phyloP scores from a whole-genome alignment of 257 asterid species.

The Solanum pennellii region DNA sequence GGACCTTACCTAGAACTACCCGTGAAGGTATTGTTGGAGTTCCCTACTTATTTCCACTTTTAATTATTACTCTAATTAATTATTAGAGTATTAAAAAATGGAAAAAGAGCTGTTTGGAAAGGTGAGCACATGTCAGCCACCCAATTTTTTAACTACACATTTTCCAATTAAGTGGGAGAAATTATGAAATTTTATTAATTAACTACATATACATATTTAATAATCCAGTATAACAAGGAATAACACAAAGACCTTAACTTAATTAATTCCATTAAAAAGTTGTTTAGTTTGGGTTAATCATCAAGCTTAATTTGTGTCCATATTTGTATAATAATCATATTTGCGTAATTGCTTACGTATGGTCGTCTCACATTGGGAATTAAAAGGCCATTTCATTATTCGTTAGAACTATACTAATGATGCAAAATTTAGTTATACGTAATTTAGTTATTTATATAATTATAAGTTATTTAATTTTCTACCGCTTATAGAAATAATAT shows the following conservation, averaged over 20 bases:
- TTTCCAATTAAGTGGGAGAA: constrained; percentile 1
- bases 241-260: neutral
- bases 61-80: neutral
- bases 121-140: neutral
- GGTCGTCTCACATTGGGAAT: neutral
- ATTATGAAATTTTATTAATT: neutral
- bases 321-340: neutral
- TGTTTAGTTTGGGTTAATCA: neutral
- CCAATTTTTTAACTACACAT: neutral
- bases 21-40: neutral
- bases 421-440: neutral
- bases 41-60: neutral
- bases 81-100: neutral
- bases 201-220: neutral
- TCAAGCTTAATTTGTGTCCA: neutral
- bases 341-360: constrained; percentile 39
- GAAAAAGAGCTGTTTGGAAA: neutral
- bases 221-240: neutral
- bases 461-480: neutral
- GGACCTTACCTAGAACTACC: neutral
- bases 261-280: neutral
- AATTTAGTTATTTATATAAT: too few relatives aligned
- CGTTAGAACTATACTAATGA: neutral
- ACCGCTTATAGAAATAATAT: neutral
- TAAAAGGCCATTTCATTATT: neutral